These are phyloP conservation scores for Zalaria sp. DNA, from an alignment of 2,329 filamentous ascomycete species.

Conservation along the genomic window DNA sequence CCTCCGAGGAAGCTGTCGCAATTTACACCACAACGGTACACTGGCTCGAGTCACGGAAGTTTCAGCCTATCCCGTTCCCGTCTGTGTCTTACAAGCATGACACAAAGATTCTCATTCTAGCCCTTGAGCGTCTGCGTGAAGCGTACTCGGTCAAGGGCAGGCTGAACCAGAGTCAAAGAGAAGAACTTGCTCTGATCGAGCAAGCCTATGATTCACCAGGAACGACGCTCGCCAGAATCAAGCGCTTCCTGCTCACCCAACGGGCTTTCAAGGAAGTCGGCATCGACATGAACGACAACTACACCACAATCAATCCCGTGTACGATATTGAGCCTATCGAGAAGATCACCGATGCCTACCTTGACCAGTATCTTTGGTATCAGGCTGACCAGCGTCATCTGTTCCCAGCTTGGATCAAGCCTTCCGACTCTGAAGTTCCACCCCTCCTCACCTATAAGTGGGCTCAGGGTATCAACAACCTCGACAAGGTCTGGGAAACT, in stretches of 20 bases:
- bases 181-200: constrained; percentile 91
- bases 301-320: constrained; percentile 96
- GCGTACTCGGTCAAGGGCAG: constrained; percentile 96
- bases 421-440: constrained; percentile 93
- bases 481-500: constrained; percentile 88
- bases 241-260: constrained; percentile 92
- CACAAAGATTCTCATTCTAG: constrained; percentile 94
- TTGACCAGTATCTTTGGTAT: constrained; percentile 98
- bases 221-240: constrained; percentile 89
- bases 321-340: constrained; percentile 99
- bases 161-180: constrained; percentile 92
- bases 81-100: constrained; percentile 99
- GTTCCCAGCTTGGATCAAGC: constrained; percentile 98
- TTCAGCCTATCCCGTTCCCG: constrained; percentile 95
- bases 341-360: constrained; percentile 97
- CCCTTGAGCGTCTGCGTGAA: constrained; percentile 81
- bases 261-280: constrained; percentile 98
- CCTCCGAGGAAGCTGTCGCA: constrained; percentile 93
- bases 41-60: constrained; percentile 96
- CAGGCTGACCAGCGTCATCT: constrained; percentile 94
- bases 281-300: constrained; percentile 99
- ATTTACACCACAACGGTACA: constrained; percentile 99
- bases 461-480: constrained; percentile 98
- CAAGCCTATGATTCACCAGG: constrained; percentile 97
- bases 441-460: constrained; percentile 94